Percentiles rank a stretch among this genome's conserved stretches.
Evolutionary conservation across 2,329 filamentous ascomycete species (phyloP).

Genomic region (Sporothrix pallida): DNA sequence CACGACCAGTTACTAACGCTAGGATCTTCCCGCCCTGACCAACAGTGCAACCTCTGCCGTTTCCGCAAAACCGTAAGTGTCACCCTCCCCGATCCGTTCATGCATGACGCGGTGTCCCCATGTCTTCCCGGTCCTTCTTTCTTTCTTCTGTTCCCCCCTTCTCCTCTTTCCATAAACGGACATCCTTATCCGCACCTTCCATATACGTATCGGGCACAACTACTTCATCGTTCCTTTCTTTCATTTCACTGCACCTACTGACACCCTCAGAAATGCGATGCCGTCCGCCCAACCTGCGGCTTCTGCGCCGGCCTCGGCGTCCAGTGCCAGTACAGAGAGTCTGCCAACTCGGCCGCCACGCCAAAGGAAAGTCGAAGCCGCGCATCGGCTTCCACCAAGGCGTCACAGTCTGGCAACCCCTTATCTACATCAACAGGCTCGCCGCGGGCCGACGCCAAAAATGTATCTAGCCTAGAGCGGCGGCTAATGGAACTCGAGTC

Average conservation of each 20-base stretch:
- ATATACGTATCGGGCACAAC: too few species aligned
- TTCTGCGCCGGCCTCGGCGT: constrained; percentile 35
- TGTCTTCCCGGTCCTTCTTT: not conserved
- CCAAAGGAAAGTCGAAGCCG: not conserved
- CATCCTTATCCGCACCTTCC: not conserved
- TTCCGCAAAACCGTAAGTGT: constrained; percentile 9
- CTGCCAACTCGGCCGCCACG: constrained; percentile 10
- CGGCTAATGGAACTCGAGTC: constrained; percentile 28
- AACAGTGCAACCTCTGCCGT: constrained; percentile 6
- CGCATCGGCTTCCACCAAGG: not conserved
- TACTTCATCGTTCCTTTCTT: too few species aligned
- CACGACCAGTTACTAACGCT: not conserved
- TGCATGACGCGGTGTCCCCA: not conserved
- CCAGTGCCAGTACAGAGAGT: constrained; percentile 36
- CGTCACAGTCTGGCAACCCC: not conserved
- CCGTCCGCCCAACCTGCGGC: constrained; percentile 33
- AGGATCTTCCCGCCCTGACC: not conserved
- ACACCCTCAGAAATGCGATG: constrained; percentile 35
- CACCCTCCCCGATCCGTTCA: not conserved
- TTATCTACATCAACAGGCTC: not conserved
- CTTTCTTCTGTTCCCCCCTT: not conserved
- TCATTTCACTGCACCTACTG: too few species aligned
- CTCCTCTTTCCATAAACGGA: not conserved
- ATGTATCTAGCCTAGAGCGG: constrained; percentile 18
- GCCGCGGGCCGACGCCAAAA: not conserved